Conservation (phyloP, 352 stramenopile genomes). For the Phytophthora palmivora region DNA sequence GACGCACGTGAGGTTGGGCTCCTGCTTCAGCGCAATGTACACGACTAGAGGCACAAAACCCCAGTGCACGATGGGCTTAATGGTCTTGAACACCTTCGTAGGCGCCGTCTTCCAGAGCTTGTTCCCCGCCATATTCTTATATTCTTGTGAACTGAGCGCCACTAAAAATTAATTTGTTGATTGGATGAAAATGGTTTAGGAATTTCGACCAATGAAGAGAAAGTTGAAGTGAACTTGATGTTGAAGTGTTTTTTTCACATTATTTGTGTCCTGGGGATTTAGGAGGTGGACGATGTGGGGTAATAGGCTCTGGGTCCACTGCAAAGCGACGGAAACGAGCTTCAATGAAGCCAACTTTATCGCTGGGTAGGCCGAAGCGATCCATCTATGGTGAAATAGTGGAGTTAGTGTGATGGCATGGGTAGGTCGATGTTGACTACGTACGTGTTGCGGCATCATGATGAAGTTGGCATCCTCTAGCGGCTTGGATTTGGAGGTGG, state of each 20-base stretch:
- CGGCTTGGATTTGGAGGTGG: constrained; percentile 15
- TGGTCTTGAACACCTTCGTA: constrained; percentile 78
- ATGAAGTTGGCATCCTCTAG: constrained; percentile 70
- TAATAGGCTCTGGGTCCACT: constrained; percentile 44
- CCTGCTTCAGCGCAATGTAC: constrained; percentile 83
- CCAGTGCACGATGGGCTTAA: constrained; percentile 88
- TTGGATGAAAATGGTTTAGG: constrained; percentile 13
- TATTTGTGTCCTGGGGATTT: constrained; percentile 11
- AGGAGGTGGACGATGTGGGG: constrained; percentile 14
- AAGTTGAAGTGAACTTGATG: background rate
- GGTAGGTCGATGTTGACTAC: no score
- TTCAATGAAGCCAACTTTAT: constrained; percentile 63
- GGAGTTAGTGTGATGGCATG: no score
- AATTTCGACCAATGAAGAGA: constrained; percentile 21
- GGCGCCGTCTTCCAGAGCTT: constrained; percentile 84
- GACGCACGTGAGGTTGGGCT: constrained; percentile 74
- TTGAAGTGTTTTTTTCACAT: no score
- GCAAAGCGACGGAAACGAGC: constrained; percentile 72
- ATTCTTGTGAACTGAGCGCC: constrained; percentile 3
- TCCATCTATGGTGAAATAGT: constrained; percentile 40
- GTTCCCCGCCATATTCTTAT: constrained; percentile 39
- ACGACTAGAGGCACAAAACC: constrained; percentile 85
- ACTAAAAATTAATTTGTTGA: constrained; percentile 20
- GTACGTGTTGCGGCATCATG: constrained; percentile 75
- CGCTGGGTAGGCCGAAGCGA: constrained; percentile 58